A percentile compares a stretch with the other conserved stretches of the same genome.
phyloP scores from a whole-genome alignment of 2,329 filamentous ascomycete genomes.

The Diplodia sapinea region DNA sequence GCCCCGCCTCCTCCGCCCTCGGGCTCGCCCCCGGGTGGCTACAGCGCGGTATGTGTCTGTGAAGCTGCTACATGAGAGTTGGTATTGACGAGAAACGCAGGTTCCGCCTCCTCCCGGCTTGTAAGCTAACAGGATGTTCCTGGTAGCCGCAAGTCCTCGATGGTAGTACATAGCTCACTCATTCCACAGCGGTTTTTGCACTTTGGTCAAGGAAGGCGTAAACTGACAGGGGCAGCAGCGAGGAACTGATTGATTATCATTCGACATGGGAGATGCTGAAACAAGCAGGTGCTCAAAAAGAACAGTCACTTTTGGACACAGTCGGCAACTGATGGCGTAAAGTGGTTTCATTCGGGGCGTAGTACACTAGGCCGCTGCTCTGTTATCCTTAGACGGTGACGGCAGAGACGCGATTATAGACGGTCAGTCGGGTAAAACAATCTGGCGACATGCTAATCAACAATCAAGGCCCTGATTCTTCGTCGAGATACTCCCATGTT shows the following conservation, averaged over 20 bases:
- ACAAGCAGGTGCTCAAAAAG: slow-evolving; percentile 12
- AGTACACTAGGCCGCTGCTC: not conserved
- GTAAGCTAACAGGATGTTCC: slow-evolving; percentile 34
- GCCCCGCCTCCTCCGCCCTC: slow-evolving; percentile 40
- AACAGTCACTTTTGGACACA: slow-evolving; percentile 3
- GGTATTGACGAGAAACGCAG: slow-evolving; percentile 20
- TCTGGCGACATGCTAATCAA: slow-evolving; percentile 19
- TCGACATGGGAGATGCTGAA: slow-evolving; percentile 6
- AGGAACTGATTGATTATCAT: not conserved
- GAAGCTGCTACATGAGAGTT: not conserved
- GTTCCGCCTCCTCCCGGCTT: slow-evolving; percentile 45
- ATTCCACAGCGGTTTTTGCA: not conserved
- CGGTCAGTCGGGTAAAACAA: slow-evolving; percentile 9
- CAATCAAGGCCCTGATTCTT: slow-evolving; percentile 10
- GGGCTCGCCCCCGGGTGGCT: slow-evolving; percentile 35
- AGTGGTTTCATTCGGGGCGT: not conserved
- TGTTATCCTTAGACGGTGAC: not conserved
- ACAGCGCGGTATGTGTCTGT: slow-evolving; percentile 41
- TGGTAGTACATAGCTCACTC: slow-evolving; percentile 22
- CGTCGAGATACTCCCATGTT: not conserved
- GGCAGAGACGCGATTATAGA: not conserved
- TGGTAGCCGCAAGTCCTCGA: not conserved
- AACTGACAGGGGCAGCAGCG: slow-evolving; percentile 12
- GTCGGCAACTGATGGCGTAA: slow-evolving; percentile 17
- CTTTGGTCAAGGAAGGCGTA: slow-evolving; percentile 1